Conservation (phyloP, 1,284 basidiomycete genomes). For the Coriolopsis trogii region DNA sequence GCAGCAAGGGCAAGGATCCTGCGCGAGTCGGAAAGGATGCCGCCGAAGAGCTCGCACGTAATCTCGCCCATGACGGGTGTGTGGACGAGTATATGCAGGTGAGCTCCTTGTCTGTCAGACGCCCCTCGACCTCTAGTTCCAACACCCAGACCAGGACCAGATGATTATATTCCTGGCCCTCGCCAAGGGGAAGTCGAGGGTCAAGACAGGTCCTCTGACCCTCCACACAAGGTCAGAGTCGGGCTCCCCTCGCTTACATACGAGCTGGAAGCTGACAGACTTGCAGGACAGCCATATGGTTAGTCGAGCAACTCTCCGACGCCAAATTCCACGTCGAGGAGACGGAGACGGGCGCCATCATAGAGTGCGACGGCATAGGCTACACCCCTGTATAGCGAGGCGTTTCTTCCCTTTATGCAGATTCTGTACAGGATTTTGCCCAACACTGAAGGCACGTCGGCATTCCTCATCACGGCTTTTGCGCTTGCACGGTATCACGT, state of each 20-base stretch:
- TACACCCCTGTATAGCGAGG: too few species aligned
- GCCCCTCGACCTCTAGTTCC: background rate
- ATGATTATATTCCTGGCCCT: slow-evolving; percentile 75
- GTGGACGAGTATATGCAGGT: slow-evolving; percentile 68
- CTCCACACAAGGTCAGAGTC: slow-evolving; percentile 62
- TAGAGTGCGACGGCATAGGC: slow-evolving; percentile 26
- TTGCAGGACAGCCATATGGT: slow-evolving; percentile 72
- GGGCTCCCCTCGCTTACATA: background rate
- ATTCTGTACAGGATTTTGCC: too few species aligned
- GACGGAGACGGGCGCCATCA: slow-evolving; percentile 10
- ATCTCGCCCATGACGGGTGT: slow-evolving; percentile 61
- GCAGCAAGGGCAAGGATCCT: slow-evolving; percentile 48
- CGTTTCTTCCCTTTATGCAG: too few species aligned
- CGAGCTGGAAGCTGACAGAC: background rate
- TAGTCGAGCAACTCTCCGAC: slow-evolving; percentile 64
- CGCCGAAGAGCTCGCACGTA: slow-evolving; percentile 55
- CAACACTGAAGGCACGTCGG: too few species aligned
- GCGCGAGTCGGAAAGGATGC: slow-evolving; percentile 57
- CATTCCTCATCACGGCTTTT: too few species aligned
- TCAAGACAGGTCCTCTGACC: slow-evolving; percentile 58
- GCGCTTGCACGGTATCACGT: too few species aligned
- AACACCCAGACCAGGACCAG: slow-evolving; percentile 61
- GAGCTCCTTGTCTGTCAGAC: slow-evolving; percentile 10
- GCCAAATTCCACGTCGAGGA: slow-evolving; percentile 59
- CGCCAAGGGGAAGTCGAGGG: slow-evolving; percentile 59